Evolutionary conservation across 169 alveolate genomes (phyloP).

Genomic region (Plasmodium vinckei): DNA sequence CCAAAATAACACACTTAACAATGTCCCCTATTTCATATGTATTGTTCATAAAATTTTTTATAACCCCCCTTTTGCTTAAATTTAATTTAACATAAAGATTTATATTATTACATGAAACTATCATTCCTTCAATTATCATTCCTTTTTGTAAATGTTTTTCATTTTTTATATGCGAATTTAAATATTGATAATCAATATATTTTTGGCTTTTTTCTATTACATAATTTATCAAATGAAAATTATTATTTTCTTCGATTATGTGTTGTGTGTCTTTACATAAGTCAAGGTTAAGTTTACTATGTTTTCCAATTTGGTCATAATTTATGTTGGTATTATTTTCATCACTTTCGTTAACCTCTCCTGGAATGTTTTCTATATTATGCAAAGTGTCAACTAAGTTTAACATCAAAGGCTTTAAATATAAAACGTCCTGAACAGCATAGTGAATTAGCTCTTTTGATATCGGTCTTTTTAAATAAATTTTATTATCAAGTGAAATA

Average conservation of each 20-base stretch:
- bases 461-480: conserved; percentile 60
- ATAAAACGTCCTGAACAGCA: conserved; percentile 58
- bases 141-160: conserved; percentile 55
- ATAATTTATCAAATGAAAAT: conserved; percentile 4
- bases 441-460: conserved; percentile 36
- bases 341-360: background rate
- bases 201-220: conserved; percentile 24
- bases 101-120: conserved; percentile 53
- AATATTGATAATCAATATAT: conserved; percentile 44
- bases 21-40: conserved; percentile 51
- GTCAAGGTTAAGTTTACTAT: background rate
- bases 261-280: background rate
- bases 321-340: background rate
- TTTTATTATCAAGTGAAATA: conserved; percentile 28
- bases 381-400: conserved; percentile 10
- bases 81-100: conserved; percentile 54
- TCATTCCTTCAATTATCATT: conserved; percentile 57
- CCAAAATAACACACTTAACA: conserved; percentile 44
- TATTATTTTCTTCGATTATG: background rate
- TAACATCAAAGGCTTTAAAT: conserved; percentile 45
- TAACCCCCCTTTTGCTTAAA: conserved; percentile 56
- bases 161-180: conserved; percentile 52
- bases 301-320: background rate
- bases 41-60: conserved; percentile 7
- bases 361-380: background rate